phyloP scores from a whole-genome alignment of 2,329 filamentous ascomycete genomes.

The Colletotrichum sublineola region DNA sequence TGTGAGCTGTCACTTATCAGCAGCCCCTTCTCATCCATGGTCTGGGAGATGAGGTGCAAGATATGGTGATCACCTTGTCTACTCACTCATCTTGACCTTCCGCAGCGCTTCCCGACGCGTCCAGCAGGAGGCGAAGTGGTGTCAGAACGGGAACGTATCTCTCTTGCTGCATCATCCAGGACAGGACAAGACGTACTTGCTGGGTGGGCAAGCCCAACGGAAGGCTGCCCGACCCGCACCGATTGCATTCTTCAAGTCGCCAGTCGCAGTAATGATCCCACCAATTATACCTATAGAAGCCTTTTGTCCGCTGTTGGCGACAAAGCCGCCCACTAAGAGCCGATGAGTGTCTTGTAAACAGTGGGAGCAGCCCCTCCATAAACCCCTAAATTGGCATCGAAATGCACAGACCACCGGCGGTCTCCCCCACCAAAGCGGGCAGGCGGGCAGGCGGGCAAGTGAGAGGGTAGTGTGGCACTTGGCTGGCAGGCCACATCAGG shows the following conservation, averaged over 20 bases:
- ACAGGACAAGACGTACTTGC: neutral
- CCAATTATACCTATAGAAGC: constrained; percentile 17
- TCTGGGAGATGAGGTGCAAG: constrained; percentile 1
- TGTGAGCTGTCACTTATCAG: constrained; percentile 39
- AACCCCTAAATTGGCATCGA: constrained; percentile 17
- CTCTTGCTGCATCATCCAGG: neutral
- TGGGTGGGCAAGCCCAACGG: constrained; percentile 6
- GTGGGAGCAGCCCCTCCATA: constrained; percentile 26
- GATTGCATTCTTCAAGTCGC: constrained; percentile 15
- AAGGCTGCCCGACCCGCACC: constrained; percentile 22
- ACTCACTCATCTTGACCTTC: neutral
- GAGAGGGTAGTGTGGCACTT: constrained; percentile 9
- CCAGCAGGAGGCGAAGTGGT: constrained; percentile 23
- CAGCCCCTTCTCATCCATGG: neutral
- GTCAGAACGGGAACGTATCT: constrained; percentile 13
- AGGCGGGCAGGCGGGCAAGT: neutral
- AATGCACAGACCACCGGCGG: constrained; percentile 33
- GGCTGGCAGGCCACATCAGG: constrained; percentile 20
- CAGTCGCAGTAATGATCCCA: constrained; percentile 18
- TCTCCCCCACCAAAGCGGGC: constrained; percentile 22
- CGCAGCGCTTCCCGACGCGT: neutral
- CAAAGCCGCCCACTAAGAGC: constrained; percentile 13
- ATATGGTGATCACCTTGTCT: neutral
- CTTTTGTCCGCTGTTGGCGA: constrained; percentile 12
- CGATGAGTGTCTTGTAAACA: constrained; percentile 14